Conservation (phyloP, 805 yeast genomes). For the Nakazawaea ishiwadae region DNA sequence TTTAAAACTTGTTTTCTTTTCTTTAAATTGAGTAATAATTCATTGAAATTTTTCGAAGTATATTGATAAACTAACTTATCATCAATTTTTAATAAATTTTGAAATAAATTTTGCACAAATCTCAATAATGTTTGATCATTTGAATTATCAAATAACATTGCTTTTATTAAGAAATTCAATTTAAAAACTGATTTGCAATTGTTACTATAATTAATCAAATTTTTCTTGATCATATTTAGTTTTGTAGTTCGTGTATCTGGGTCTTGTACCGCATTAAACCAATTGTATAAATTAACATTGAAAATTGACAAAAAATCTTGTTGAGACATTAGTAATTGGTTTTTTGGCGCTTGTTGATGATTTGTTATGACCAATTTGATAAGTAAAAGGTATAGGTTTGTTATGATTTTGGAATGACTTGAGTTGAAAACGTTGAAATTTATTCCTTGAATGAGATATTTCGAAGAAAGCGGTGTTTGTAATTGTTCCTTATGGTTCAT, state of each 20-base stretch:
- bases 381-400: constrained; percentile 1
- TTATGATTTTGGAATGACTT: not conserved
- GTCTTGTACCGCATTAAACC: constrained; percentile 13
- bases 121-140: constrained; percentile 13
- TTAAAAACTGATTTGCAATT: constrained; percentile 9
- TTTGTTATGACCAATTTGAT: not conserved
- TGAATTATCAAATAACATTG: constrained; percentile 12
- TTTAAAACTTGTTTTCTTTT: no score
- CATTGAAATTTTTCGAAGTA: constrained; percentile 12
- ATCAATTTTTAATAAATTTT: no score
- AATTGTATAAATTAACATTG: constrained; percentile 9
- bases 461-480: no score
- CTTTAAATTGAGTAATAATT: constrained; percentile 13
- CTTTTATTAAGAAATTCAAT: constrained; percentile 11
- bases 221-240: constrained; percentile 1
- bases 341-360: not conserved
- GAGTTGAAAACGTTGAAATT: constrained; percentile 8
- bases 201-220: constrained; percentile 6
- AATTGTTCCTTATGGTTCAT: no score
- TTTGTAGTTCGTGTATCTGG: not conserved
- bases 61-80: constrained; percentile 12
- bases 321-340: no score
- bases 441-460: not conserved
- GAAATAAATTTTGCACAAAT: constrained; percentile 11
- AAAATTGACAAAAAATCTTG: not conserved